These are phyloP conservation scores for Colletotrichum cuscutae DNA, from an alignment of 2,329 filamentous ascomycete species.

Conservation along the genomic window DNA sequence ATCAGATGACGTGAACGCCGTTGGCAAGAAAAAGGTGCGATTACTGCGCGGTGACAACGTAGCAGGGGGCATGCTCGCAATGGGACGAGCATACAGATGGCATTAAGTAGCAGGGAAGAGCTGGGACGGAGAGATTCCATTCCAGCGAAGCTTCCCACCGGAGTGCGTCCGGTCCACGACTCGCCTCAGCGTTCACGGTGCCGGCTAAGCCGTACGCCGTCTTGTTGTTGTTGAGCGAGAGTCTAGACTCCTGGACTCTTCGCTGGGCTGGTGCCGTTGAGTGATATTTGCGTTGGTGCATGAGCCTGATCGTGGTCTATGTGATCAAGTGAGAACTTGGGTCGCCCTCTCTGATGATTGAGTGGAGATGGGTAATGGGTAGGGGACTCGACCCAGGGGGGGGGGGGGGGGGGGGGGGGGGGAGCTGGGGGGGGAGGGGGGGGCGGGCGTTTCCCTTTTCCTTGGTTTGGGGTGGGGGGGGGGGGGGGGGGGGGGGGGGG, in stretches of 20 bases:
- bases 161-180: neutral
- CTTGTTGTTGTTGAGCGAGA: neutral
- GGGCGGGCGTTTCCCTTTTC: no score
- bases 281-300: neutral
- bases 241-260: neutral
- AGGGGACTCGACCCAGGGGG: no score
- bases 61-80: neutral
- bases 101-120: conserved; percentile 1
- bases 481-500: no score
- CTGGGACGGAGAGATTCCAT: neutral
- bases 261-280: no score
- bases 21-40: neutral
- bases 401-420: no score
- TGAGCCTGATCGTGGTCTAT: neutral
- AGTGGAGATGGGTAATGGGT: neutral
- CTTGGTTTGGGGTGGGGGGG: no score
- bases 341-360: conserved; percentile 1
- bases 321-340: conserved; percentile 1
- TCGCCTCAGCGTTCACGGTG: neutral
- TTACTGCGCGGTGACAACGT: neutral
- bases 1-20: neutral
- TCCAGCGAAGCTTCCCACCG: neutral
- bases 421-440: no score
- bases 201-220: neutral
- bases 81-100: neutral